Base-by-base conservation (phyloP, 148 eudicot species). In the Rhododendron ovatum region DNA sequence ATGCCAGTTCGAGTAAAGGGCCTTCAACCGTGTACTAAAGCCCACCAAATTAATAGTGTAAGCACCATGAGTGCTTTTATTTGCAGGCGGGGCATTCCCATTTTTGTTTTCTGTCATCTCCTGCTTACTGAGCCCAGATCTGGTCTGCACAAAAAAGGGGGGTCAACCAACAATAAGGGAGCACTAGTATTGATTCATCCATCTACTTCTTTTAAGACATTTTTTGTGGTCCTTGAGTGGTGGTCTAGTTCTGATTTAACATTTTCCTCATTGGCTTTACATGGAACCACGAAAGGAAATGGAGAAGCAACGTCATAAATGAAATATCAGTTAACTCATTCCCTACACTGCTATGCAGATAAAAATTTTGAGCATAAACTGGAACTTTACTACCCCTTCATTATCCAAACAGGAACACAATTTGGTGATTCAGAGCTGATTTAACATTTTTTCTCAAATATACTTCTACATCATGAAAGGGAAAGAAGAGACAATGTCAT, bases 1-100 rank as follows among this genome's bases (percentile, higher is more conserved):
- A 13, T 76, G 85, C 99, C 99, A 95, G 80, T 92, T 90, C 1
- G 91, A 75, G 82, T 96, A 96, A 17, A 95, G 63, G 1, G 91
- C 76, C 88, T 90, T 89, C 84, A 96, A 87, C 74, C 99, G 75
- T 83, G 61, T 90, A 45, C 87, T 83, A 69, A 95, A 94, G 85
- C 26, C 89, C 33, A 83, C 87, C 74, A 93, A 73, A 82, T 96
- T 90, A 87, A 96, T 95, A 45, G 88, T 87, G 83, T 95, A 95
- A 1, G 89, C 83, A 82, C 63, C 87, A 35, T 87, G 63, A 48
- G 87, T 85, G 53, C 22, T 86, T 51, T 81, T 87, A 22, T 82
- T 83, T 35, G 55, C 85, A 61, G 86, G 89, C 22, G 86, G 87
- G 37, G 90, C 87, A 57, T 88, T 90, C 30, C 89, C 89, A 84